Evolutionary conservation across 2,329 filamentous ascomycete species (phyloP).

Genomic region (Didymella segeticola): DNA sequence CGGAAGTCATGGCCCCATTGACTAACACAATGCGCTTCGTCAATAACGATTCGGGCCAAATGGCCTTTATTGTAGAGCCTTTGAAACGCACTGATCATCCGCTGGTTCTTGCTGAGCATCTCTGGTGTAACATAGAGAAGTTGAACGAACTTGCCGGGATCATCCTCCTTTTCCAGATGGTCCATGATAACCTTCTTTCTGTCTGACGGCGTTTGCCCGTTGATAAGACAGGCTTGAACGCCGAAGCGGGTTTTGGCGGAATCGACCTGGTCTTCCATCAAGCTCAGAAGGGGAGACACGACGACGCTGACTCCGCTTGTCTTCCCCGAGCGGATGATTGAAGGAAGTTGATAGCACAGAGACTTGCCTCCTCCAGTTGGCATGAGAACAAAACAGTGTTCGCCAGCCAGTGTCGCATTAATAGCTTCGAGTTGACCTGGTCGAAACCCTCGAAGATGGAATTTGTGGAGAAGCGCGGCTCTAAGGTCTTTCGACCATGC

Average conservation of each 20-base stretch:
- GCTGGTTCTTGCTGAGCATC: constrained; percentile 85
- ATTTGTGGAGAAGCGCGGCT: constrained; percentile 78
- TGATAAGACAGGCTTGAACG: constrained; percentile 82
- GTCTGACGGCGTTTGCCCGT: constrained; percentile 71
- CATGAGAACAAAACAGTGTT: constrained; percentile 96
- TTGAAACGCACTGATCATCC: constrained; percentile 70
- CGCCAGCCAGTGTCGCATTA: constrained; percentile 85
- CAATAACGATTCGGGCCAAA: constrained; percentile 91
- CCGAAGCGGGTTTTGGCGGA: constrained; percentile 73
- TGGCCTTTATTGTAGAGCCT: constrained; percentile 72
- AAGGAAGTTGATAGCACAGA: constrained; percentile 93
- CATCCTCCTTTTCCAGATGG: constrained; percentile 64
- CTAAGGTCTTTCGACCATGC: constrained; percentile 89
- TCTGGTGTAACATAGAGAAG: constrained; percentile 95
- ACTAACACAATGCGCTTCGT: constrained; percentile 98
- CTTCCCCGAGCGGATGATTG: constrained; percentile 79
- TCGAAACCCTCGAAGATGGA: constrained; percentile 85
- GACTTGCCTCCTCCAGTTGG: constrained; percentile 97
- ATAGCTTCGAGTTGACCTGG: constrained; percentile 94
- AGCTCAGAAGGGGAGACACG: constrained; percentile 89
- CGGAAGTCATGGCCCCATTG: constrained; percentile 99
- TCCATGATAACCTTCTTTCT: constrained; percentile 72
- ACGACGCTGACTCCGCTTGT: constrained; percentile 90
- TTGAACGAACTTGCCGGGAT: constrained; percentile 79
- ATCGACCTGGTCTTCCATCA: constrained; percentile 96